A percentile compares a stretch with the other conserved stretches of the same genome.
These are phyloP conservation scores for Suillus americanus DNA, from an alignment of 768 basidiomycete species.

Conservation along the genomic window DNA sequence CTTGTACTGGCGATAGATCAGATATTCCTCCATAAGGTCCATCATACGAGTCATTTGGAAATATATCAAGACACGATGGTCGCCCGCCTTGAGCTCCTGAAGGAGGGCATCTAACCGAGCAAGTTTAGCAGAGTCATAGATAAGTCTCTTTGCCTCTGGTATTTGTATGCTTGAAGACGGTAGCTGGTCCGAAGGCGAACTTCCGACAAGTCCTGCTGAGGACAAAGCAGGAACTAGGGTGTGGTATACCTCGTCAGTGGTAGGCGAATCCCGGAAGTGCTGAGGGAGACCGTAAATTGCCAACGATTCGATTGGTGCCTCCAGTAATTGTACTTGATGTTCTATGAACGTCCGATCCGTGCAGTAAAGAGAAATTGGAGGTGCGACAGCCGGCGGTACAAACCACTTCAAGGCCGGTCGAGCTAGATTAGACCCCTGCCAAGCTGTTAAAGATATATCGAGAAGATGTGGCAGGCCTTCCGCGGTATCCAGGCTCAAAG, in stretches of 20 bases:
- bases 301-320: slow-evolving; percentile 72
- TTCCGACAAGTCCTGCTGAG: slow-evolving; percentile 63
- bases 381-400: slow-evolving; percentile 82
- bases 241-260: slow-evolving; percentile 47
- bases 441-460: slow-evolving; percentile 61
- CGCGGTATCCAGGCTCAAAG: slow-evolving; percentile 31
- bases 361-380: slow-evolving; percentile 72
- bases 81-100: slow-evolving; percentile 87
- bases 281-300: slow-evolving; percentile 85
- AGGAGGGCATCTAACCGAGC: slow-evolving; percentile 87
- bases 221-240: slow-evolving; percentile 58
- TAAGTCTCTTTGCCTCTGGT: slow-evolving; percentile 91
- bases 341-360: slow-evolving; percentile 80
- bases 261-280: slow-evolving; percentile 56
- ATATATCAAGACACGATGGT: slow-evolving; percentile 93
- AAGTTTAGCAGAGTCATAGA: slow-evolving; percentile 96
- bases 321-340: slow-evolving; percentile 54
- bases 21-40: slow-evolving; percentile 98
- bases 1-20: slow-evolving; percentile 95
- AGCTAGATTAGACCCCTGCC: slow-evolving; percentile 80
- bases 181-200: slow-evolving; percentile 69
- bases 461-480: slow-evolving; percentile 51
- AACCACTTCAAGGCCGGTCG: slow-evolving; percentile 82
- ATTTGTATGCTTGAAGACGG: slow-evolving; percentile 86
- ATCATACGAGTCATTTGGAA: slow-evolving; percentile 99